Evolutionary conservation across 768 basidiomycete species (phyloP).

Genomic region (Pholiota microspora): DNA sequence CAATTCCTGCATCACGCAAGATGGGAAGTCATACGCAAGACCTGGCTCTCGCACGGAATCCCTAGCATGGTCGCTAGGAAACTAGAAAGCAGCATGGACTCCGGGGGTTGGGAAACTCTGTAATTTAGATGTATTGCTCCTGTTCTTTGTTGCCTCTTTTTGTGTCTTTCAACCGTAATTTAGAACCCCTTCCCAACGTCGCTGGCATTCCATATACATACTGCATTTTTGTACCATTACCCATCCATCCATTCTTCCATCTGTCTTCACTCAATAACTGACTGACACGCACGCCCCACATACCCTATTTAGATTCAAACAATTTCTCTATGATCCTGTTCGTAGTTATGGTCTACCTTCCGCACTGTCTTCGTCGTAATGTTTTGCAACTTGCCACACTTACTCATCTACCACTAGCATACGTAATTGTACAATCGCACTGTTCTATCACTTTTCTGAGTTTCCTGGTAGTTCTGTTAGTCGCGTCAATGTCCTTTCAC

Average conservation of each 20-base stretch:
- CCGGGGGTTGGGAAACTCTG: constrained; percentile 91
- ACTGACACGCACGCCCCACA: neutral
- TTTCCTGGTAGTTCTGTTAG: constrained; percentile 24
- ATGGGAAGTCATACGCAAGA: constrained; percentile 89
- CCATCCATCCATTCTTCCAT: neutral
- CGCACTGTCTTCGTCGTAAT: neutral
- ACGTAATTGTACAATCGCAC: neutral
- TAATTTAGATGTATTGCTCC: constrained; percentile 25
- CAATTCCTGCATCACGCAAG: constrained; percentile 84
- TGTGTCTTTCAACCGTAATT: neutral
- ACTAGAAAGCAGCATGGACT: constrained; percentile 82
- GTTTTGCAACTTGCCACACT: neutral
- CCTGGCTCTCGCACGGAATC: constrained; percentile 88
- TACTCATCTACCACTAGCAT: neutral
- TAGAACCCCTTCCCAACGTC: neutral
- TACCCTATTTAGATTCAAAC: neutral
- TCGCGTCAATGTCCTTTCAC: constrained; percentile 37
- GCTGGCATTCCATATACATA: neutral
- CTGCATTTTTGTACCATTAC: neutral
- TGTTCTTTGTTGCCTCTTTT: neutral
- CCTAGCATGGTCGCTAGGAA: constrained; percentile 89
- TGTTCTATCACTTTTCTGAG: neutral
- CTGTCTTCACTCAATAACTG: neutral
- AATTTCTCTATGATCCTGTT: neutral
- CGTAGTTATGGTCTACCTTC: neutral